Evolutionary conservation across 495 filamentous ascomycete genomes (phyloP), one percentile per base, ranked within the genome.

Genomic region (Aspergillus conjunctus): DNA sequence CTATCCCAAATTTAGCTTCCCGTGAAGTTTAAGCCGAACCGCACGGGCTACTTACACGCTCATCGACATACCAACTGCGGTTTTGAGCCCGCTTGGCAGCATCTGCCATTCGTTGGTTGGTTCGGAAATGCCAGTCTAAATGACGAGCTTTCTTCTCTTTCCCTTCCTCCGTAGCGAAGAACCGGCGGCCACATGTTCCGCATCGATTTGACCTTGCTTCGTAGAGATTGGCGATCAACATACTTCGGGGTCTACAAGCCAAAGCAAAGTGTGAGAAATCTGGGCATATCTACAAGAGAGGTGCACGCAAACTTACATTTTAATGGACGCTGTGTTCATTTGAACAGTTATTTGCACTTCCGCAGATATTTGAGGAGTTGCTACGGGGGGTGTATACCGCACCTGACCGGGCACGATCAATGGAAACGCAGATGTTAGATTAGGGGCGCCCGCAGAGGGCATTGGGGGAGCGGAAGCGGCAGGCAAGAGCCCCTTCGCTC

Each of bases 91-190:
- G 84, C 70, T 86, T 90, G 62, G 88, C 85, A 41, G 85, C 85
- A 43, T 98, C 93, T 7, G 85, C 84, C 77, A 94, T 88, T 22
- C 93, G 89, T 71, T 91, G 90, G 69, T 97, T 93, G 3, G 93
- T 93, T 31, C 87, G 84, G 78, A 98, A 98, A 72, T 98, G 94
- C 94, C 93, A 98, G 71, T 98, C 94, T 72, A 97, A 82, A 75
- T 98, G 94, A 1, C 89, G 85, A n/a, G 88, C 88, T 74, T 98
- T 98, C 75, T 87, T 87, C 67, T 85, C 83, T 61, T 85, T 89
- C 30, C 92, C 93, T 63, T 91, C 84, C 46, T 90, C 88, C 22
- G 87, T 88, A 20, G 84, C 80, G 33, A 80, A 79, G 69, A 98
- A 98, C 5, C 94, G 88, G 34, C 91, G 86, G 51, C 93, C 94